A percentile compares a stretch with the other conserved stretches of the same genome.
Evolutionary conservation across 371 early-diverging fungal genomes (phyloP).

Genomic region (Neoconidiobolus thromboides): DNA sequence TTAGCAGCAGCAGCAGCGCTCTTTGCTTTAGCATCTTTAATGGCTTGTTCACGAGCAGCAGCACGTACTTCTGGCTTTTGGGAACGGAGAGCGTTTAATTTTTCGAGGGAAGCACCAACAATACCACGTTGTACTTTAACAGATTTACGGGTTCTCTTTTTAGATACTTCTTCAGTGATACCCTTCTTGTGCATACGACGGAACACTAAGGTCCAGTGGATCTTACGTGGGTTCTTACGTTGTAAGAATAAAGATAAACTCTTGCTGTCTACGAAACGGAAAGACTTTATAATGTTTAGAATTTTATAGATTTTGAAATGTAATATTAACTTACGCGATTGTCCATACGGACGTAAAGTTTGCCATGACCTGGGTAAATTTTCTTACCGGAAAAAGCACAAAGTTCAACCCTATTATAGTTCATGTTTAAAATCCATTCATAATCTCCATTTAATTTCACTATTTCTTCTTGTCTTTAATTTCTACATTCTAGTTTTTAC

Average conservation of each 20-base stretch:
- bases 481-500: no score
- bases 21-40: constrained; percentile 72
- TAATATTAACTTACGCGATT: constrained; percentile 22
- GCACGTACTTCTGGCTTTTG: constrained; percentile 88
- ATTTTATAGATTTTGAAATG: no score
- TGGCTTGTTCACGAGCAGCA: constrained; percentile 75
- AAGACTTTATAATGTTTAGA: constrained; percentile 16
- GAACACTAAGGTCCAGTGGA: constrained; percentile 92
- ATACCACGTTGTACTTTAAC: constrained; percentile 94
- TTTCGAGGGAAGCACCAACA: constrained; percentile 87
- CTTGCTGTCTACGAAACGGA: constrained; percentile 93
- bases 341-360: constrained; percentile 78
- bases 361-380: constrained; percentile 97
- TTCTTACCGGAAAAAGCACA: constrained; percentile 94
- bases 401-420: constrained; percentile 34
- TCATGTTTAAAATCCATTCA: neutral
- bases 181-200: constrained; percentile 98
- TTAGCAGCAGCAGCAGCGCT: constrained; percentile 58
- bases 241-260: constrained; percentile 87
- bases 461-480: no score
- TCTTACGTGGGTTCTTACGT: constrained; percentile 90
- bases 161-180: constrained; percentile 81
- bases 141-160: constrained; percentile 86
- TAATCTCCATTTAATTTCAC: no score
- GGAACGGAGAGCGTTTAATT: constrained; percentile 86